Percentiles rank a stretch among this genome's conserved stretches.
These are phyloP conservation scores for Blumeria hordei DNA, from an alignment of 2,329 filamentous ascomycete species.

Conservation along the genomic window DNA sequence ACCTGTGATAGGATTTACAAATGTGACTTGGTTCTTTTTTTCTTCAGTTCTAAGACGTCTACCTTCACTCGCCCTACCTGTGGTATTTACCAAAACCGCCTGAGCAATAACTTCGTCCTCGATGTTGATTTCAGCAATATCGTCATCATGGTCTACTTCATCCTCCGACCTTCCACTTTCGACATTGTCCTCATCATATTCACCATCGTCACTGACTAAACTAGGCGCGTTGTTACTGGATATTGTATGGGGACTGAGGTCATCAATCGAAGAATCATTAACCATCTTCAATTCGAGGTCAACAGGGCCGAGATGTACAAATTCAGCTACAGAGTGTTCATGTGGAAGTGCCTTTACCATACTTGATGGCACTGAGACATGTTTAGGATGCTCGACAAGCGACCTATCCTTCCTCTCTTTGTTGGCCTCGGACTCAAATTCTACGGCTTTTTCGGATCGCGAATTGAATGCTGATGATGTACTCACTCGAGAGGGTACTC, in stretches of 20 bases:
- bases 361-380: slow-evolving; percentile 10
- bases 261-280: slow-evolving; percentile 26
- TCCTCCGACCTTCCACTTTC: slow-evolving; percentile 23
- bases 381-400: slow-evolving; percentile 16
- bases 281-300: slow-evolving; percentile 21
- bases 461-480: slow-evolving; percentile 24
- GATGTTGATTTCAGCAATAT: slow-evolving; percentile 36
- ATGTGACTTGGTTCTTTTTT: slow-evolving; percentile 15
- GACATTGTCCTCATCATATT: slow-evolving; percentile 42
- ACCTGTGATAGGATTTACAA: slow-evolving; percentile 15
- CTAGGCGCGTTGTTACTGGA: slow-evolving; percentile 57
- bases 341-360: background rate
- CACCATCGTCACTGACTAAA: slow-evolving; percentile 57
- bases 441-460: slow-evolving; percentile 34
- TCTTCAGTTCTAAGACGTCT: slow-evolving; percentile 11
- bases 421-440: slow-evolving; percentile 11
- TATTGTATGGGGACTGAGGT: slow-evolving; percentile 43
- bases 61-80: slow-evolving; percentile 7
- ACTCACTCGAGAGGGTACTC: slow-evolving; percentile 32
- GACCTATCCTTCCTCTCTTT: slow-evolving; percentile 11
- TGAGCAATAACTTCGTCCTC: slow-evolving; percentile 22
- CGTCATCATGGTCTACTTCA: slow-evolving; percentile 29
- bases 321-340: slow-evolving; percentile 3
- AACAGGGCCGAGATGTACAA: slow-evolving; percentile 1
- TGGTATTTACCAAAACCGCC: slow-evolving; percentile 9